These are phyloP conservation scores for Hyaloscypha bicolor DNA, from an alignment of 495 filamentous ascomycete species.

Conservation along the genomic window DNA sequence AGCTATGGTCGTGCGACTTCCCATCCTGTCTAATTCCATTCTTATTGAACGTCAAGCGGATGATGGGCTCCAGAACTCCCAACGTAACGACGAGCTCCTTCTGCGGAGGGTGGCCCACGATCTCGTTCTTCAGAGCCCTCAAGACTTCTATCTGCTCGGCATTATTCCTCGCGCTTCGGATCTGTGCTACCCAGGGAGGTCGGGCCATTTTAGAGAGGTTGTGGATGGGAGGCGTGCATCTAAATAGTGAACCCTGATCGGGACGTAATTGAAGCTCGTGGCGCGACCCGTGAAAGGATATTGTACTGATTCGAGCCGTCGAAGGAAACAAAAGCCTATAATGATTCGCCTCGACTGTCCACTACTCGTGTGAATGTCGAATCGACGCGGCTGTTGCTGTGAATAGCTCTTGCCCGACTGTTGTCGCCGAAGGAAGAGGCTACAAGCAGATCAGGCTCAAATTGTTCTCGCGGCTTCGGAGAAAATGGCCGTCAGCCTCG, in stretches of 20 bases:
- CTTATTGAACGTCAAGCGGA: slow-evolving; percentile 52
- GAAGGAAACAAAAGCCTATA: neutral
- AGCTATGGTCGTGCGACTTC: slow-evolving; percentile 39
- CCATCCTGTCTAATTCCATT: slow-evolving; percentile 33
- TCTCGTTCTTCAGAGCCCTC: slow-evolving; percentile 78
- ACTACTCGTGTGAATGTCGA: neutral
- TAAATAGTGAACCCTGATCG: neutral
- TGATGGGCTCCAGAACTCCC: slow-evolving; percentile 70
- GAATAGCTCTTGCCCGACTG: neutral
- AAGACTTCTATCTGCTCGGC: slow-evolving; percentile 66
- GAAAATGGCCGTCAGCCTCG: neutral
- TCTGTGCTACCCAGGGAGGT: slow-evolving; percentile 51
- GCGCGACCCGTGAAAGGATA: neutral
- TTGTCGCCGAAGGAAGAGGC: neutral
- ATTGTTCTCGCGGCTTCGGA: neutral
- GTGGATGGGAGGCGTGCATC: neutral
- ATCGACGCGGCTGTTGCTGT: neutral
- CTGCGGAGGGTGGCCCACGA: slow-evolving; percentile 84
- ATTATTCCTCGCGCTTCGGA: slow-evolving; percentile 60
- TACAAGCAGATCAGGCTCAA: neutral
- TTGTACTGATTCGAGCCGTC: neutral
- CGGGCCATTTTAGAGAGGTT: slow-evolving; percentile 26
- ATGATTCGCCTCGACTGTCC: neutral
- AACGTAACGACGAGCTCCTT: slow-evolving; percentile 75
- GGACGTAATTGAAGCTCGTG: neutral